Evolutionary conservation across 495 filamentous ascomycete genomes (phyloP).

Genomic region (Chaetomium cochliodes): DNA sequence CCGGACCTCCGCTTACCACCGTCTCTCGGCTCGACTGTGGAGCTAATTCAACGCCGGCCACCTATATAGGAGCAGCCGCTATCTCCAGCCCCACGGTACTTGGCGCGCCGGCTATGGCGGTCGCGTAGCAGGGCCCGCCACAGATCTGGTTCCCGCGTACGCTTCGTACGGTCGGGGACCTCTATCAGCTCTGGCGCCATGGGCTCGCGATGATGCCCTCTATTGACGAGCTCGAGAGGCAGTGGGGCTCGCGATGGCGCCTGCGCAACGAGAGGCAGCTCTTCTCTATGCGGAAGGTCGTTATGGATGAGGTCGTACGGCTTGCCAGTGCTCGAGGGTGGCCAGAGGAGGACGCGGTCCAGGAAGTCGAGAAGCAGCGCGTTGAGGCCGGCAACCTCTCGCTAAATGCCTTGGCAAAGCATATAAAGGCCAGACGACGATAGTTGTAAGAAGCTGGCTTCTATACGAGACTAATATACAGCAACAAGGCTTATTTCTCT

Average conservation of each 20-base stretch:
- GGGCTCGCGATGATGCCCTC: background rate
- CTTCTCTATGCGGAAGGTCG: background rate
- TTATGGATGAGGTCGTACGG: slow-evolving; percentile 1
- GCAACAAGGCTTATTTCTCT: too few relatives aligned
- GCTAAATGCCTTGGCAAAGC: too few relatives aligned
- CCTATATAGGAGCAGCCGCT: too few relatives aligned
- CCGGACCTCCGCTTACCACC: background rate
- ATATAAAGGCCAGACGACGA: too few relatives aligned
- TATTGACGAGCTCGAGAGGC: slow-evolving; percentile 1
- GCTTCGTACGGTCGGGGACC: background rate
- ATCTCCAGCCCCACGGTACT: background rate
- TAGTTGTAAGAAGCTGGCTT: too few relatives aligned
- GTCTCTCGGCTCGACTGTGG: background rate
- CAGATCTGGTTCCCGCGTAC: slow-evolving; percentile 5
- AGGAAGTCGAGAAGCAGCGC: too few relatives aligned
- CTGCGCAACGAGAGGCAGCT: slow-evolving; percentile 3
- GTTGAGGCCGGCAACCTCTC: too few relatives aligned
- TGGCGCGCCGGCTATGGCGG: background rate
- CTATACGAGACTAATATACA: too few relatives aligned
- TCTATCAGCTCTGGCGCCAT: background rate
- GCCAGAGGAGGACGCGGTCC: too few relatives aligned
- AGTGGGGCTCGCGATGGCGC: background rate
- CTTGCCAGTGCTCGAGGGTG: background rate
- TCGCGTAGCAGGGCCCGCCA: background rate
- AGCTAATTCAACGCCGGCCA: background rate